These are phyloP conservation scores for Ophiorrhiza pumila DNA, from an alignment of 257 asterid genomes.

Conservation along the genomic window DNA sequence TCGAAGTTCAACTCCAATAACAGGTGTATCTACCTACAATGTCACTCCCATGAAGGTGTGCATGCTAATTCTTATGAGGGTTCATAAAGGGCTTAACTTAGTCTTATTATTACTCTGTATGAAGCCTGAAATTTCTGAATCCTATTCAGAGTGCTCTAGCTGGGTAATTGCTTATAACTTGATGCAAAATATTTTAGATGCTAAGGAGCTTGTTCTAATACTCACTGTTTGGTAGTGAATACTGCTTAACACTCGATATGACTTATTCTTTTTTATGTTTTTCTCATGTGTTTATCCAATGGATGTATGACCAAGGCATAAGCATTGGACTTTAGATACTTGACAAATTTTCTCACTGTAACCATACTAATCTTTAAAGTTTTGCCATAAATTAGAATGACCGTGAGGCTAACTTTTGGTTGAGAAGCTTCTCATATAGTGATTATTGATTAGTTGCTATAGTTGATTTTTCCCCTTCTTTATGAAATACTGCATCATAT, in stretches of 20 bases:
- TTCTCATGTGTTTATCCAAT: not conserved
- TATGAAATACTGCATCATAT: not conserved
- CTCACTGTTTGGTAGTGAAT: not conserved
- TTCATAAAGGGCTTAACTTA: not conserved
- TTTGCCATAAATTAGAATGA: not conserved
- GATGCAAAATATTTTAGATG: not conserved
- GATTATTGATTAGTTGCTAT: not conserved
- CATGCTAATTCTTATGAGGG: not conserved
- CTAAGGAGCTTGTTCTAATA: too few species aligned
- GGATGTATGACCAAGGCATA: not conserved
- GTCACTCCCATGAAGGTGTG: conserved; percentile 93
- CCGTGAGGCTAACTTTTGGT: not conserved
- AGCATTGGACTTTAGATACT: not conserved
- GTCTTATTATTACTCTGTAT: not conserved
- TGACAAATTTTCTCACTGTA: not conserved
- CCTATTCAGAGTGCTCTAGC: too few species aligned
- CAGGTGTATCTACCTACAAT: conserved; percentile 82
- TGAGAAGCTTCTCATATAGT: not conserved
- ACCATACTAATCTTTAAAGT: not conserved
- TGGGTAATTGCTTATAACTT: not conserved
- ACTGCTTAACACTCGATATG: not conserved
- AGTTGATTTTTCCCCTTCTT: not conserved
- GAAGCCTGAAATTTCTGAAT: not conserved
- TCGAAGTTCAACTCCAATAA: conserved; percentile 65
- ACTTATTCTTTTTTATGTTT: not conserved